A percentile compares a stretch with the other conserved stretches of the same genome.
phyloP scores from a whole-genome alignment of 179 eudicot genomes.

The Nepenthes alata region DNA sequence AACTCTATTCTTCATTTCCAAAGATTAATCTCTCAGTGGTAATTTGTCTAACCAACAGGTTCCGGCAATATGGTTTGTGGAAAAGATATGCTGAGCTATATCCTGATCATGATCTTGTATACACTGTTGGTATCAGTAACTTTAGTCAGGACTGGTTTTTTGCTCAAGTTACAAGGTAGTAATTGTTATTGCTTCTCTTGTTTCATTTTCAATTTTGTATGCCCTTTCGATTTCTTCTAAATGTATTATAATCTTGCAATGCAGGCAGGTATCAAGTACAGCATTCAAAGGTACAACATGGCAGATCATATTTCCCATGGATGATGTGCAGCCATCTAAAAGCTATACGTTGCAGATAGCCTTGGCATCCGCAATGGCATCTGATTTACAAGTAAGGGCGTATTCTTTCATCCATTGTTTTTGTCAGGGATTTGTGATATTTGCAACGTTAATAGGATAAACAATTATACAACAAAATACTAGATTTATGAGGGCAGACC shows the following conservation, averaged over 20 bases:
- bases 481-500: no score
- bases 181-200: neutral
- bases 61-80: slow-evolving; percentile 81
- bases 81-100: slow-evolving; percentile 62
- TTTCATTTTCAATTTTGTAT: no score
- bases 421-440: no score
- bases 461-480: no score
- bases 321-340: slow-evolving; percentile 9
- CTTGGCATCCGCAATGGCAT: slow-evolving; percentile 34
- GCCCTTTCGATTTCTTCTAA: neutral
- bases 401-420: neutral
- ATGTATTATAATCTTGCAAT: neutral
- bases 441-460: no score
- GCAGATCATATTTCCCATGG: slow-evolving; percentile 26
- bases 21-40: neutral
- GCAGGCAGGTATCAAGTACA: slow-evolving; percentile 18
- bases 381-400: slow-evolving; percentile 33
- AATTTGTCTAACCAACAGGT: slow-evolving; percentile 25
- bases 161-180: slow-evolving; percentile 63
- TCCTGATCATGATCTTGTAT: slow-evolving; percentile 45
- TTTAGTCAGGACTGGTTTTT: slow-evolving; percentile 58
- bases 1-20: neutral
- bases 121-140: slow-evolving; percentile 39
- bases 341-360: slow-evolving; percentile 37
- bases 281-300: slow-evolving; percentile 33